Evolutionary conservation across 192 early-diverging fungal species (phyloP), one percentile per base, ranked within the genome.

Genomic region (Piromyces sp.): DNA sequence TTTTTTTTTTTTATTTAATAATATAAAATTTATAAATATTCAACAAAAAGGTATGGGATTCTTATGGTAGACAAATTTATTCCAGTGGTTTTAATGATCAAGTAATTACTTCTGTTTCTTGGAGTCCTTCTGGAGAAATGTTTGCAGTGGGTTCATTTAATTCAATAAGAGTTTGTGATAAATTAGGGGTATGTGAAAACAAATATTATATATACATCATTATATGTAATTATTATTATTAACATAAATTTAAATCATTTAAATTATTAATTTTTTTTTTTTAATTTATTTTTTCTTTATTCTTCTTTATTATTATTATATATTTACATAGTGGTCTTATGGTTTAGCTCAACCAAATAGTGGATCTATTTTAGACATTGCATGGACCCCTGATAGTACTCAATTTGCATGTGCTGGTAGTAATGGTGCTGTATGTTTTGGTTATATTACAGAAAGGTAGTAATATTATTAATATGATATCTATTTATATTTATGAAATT

Each of bases 381-480:
- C 90, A 30, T 91, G 90, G 90, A 90, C 89, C 0, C 89, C 90
- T 3, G 90, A 91, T 80, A 89, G 90, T 0, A 91, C 89, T 15
- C 88, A 89, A 81, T 80, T 91, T 29, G 90, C 89, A 7, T 90
- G 87, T 82, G 88, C 86, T 12, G 88, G 89, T 31, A 89, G 89
- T 33, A 83, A 82, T 15, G 90, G 90, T 14, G 85, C 87, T 0
- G 86, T 91, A 11, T 85, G 89, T 19, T 90, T 91, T 85, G 89
- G 86, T 51, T 87, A 90, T 80, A 30, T 90, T 16, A 82, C 90
- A 30, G 85, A 91, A 79, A 80, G 88, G 87, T 89, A 82, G 79
- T 81, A 33, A 33, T 33, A 33, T 6, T 33, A 33, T 6, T 33
- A 33, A 33, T 33, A 33, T n/a, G n/a, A n/a, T n/a, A n/a, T n/a